A percentile compares a stretch with the other conserved stretches of the same genome.
phyloP scores from a whole-genome alignment of 2,329 filamentous ascomycete species.

The Cryoendolithus antarcticus region DNA sequence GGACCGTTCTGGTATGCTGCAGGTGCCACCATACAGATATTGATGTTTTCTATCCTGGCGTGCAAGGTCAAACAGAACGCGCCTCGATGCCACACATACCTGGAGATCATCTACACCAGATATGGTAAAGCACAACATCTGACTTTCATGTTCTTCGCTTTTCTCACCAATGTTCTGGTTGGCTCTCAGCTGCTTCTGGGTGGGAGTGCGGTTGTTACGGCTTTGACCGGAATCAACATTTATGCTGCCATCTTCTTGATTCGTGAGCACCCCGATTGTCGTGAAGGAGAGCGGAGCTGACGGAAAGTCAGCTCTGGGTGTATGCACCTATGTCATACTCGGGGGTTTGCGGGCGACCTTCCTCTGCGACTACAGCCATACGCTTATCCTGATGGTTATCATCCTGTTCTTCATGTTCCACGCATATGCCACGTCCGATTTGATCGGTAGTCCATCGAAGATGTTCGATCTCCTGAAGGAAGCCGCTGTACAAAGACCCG shows the following conservation, averaged over 20 bases:
- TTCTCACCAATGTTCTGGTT: conserved; percentile 32
- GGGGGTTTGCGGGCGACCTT: conserved; percentile 32
- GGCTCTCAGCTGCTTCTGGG: conserved; percentile 32
- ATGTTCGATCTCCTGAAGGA: conserved; percentile 30
- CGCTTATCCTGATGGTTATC: conserved; percentile 30
- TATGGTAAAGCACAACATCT: conserved; percentile 14
- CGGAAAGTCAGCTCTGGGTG: conserved; percentile 21
- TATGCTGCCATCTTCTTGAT: conserved; percentile 34
- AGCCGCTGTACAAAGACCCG: conserved; percentile 25
- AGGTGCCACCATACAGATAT: conserved; percentile 30
- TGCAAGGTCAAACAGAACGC: conserved; percentile 26
- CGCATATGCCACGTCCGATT: conserved; percentile 26
- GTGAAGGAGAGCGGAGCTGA: neutral
- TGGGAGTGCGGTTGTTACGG: conserved; percentile 32
- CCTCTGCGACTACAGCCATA: conserved; percentile 28
- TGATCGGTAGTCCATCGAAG: conserved; percentile 27
- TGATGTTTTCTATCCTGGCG: conserved; percentile 30
- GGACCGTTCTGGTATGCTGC: conserved; percentile 28
- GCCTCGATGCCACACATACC: conserved; percentile 24
- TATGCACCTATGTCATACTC: conserved; percentile 25
- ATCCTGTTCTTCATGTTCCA: conserved; percentile 34
- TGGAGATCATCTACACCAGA: conserved; percentile 28
- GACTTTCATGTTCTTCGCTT: conserved; percentile 12
- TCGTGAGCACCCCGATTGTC: conserved; percentile 7
- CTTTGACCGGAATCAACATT: conserved; percentile 33